Evolutionary conservation across 1,284 basidiomycete genomes (phyloP).

Genomic region (Fomitiporia mediterranea): DNA sequence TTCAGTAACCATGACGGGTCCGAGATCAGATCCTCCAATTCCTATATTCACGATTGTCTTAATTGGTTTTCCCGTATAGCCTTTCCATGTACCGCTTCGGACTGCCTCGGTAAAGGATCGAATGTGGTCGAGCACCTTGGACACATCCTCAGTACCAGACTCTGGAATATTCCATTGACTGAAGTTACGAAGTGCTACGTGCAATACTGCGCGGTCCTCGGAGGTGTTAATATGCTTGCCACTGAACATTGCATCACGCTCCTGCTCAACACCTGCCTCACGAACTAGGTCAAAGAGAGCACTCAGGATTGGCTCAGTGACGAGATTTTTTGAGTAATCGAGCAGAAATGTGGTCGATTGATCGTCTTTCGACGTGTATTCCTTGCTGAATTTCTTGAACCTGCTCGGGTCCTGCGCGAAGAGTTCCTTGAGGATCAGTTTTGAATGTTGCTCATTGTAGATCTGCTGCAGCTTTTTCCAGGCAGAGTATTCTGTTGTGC

Average conservation of each 20-base stretch:
- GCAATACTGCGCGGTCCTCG: conserved; percentile 93
- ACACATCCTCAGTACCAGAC: conserved; percentile 79
- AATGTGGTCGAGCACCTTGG: conserved; percentile 85
- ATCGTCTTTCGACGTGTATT: conserved; percentile 66
- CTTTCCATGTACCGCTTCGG: conserved; percentile 87
- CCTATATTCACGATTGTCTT: conserved; percentile 97
- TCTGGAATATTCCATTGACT: conserved; percentile 72
- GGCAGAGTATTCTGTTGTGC: conserved; percentile 68
- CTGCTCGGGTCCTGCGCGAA: conserved; percentile 86
- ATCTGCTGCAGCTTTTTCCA: conserved; percentile 92
- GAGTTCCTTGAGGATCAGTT: conserved; percentile 85
- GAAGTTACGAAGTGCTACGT: conserved; percentile 91
- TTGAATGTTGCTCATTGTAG: conserved; percentile 71
- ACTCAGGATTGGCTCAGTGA: conserved; percentile 81
- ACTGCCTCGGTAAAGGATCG: conserved; percentile 85
- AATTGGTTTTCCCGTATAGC: conserved; percentile 95
- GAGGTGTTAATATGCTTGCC: conserved; percentile 99
- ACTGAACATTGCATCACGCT: conserved; percentile 90
- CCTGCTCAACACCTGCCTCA: conserved; percentile 83
- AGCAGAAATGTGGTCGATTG: conserved; percentile 80
- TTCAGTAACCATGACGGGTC: conserved; percentile 98
- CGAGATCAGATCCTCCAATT: conserved; percentile 96
- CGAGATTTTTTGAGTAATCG: conserved; percentile 96
- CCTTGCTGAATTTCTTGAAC: conserved; percentile 81
- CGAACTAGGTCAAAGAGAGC: conserved; percentile 76